A percentile compares a stretch with the other conserved stretches of the same genome.
Conservation (phyloP, 768 basidiomycete species). For the Phanerochaete carnosa region DNA sequence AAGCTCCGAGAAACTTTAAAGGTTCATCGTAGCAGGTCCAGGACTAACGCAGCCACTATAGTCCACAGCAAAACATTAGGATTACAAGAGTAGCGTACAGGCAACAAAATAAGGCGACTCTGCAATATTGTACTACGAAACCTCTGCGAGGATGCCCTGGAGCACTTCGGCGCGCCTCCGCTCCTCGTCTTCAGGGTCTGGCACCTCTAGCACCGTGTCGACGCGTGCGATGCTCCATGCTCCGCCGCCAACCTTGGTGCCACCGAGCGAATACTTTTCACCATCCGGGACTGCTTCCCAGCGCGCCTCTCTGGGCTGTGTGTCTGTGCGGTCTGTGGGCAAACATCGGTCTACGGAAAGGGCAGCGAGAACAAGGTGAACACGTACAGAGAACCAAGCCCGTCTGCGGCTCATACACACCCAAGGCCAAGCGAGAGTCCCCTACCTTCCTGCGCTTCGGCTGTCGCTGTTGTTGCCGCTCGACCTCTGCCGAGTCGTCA, state of each 20-base stretch:
- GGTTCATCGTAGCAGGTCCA: no score
- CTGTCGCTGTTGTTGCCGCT: slow-evolving; percentile 7
- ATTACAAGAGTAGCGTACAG: background rate
- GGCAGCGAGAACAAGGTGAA: background rate
- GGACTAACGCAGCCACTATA: no score
- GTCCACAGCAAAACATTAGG: background rate
- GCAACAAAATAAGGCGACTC: background rate
- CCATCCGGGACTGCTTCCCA: slow-evolving; percentile 58
- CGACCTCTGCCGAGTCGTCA: slow-evolving; percentile 13
- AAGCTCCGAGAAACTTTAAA: no score
- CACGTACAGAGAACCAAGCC: slow-evolving; percentile 65
- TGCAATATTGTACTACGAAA: background rate
- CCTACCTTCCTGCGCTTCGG: slow-evolving; percentile 13
- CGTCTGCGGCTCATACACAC: slow-evolving; percentile 82
- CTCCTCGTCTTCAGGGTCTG: slow-evolving; percentile 3
- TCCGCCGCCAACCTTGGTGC: slow-evolving; percentile 70
- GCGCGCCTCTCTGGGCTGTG: slow-evolving; percentile 65
- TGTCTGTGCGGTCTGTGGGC: slow-evolving; percentile 64
- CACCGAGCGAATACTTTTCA: slow-evolving; percentile 51
- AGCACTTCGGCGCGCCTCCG: background rate
- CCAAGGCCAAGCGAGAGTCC: slow-evolving; percentile 43
- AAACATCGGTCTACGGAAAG: background rate
- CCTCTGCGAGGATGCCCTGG: background rate
- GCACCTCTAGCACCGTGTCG: slow-evolving; percentile 47
- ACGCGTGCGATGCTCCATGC: slow-evolving; percentile 84